Base-by-base conservation (phyloP, 495 filamentous ascomycete genomes). In the Tuber microsphaerosporum region DNA sequence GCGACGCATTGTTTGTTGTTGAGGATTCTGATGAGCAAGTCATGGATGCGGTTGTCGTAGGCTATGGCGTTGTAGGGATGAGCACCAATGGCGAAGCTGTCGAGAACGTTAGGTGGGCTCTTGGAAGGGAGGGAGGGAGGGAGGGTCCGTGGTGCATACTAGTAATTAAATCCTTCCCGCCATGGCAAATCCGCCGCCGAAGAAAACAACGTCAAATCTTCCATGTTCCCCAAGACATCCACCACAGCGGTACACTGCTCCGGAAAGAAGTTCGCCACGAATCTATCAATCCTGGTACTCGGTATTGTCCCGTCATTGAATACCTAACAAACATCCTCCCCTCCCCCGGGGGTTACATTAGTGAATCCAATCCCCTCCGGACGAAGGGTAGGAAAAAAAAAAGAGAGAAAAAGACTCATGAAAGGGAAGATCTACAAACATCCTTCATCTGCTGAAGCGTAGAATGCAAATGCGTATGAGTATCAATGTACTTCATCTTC, bases 1-100 rank as follows among this genome's bases (percentile, higher is more conserved):
- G 88, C 88, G 26, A 89, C 85, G 45, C 86, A 88, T 81, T 88
- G 88, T 2, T 87, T 87, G 76, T 89, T 86, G 2, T 86, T 87
- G 87, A 89, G 87, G 31, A 20, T n/a, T n/a, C 10, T 46, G 74
- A 72, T 1, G 20, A 75, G 8, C 16, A 17, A 6, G n/a, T 31
- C 3, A 69, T 75, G 69, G 37, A 7, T 39, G 37, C 9, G 0
- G 42, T 75, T 39, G 70, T 69, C 8, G 74, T 75, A 75, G 37
- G 5, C 37, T 45, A 19, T 0, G n/a, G 74, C 74, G 22, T 22
- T 34, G 42, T 75, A 70, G 9, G 74, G 74, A 43, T 75, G 74
- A 2, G 70, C 74, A 22, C 74, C 74, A 69, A 46, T 45, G 26
- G 74, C n/a, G n/a, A 75, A 75, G n/a, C 74, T 73, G 42, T 16